phyloP scores from a whole-genome alignment of 1,284 basidiomycete genomes.

The Moesziomyces aphidis region DNA sequence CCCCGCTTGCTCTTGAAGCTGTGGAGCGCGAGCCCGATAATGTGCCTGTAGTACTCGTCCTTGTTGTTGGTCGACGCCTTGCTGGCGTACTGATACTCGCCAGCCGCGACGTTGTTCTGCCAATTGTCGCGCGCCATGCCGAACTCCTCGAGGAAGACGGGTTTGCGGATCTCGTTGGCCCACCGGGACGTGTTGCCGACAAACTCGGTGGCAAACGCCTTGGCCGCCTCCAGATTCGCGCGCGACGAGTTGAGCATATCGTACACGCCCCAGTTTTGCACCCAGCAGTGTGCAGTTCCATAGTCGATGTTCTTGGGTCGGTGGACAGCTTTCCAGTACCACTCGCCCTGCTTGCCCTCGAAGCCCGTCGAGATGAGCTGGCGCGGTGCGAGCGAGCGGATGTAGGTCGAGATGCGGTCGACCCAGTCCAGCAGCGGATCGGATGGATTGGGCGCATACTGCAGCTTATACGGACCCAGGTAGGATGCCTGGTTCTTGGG shows the following conservation, averaged over 20 bases:
- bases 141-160: constrained; percentile 55
- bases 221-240: constrained; percentile 30
- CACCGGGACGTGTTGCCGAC: constrained; percentile 20
- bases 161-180: constrained; percentile 27
- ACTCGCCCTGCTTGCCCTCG: constrained; percentile 56
- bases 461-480: constrained; percentile 10
- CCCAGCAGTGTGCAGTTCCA: constrained; percentile 20
- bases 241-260: constrained; percentile 40
- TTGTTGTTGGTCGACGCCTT: constrained; percentile 40
- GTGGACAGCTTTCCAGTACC: constrained; percentile 49
- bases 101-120: constrained; percentile 27
- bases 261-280: constrained; percentile 49
- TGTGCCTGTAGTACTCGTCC: constrained; percentile 41
- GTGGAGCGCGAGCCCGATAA: constrained; percentile 28
- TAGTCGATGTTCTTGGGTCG: constrained; percentile 37
- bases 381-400: constrained; percentile 39
- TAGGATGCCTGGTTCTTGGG: constrained; percentile 5
- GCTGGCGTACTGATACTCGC: constrained; percentile 30
- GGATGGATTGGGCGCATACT: constrained; percentile 15
- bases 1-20: constrained; percentile 23
- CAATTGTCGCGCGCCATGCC: constrained; percentile 59
- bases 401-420: constrained; percentile 36
- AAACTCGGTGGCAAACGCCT: constrained; percentile 34
- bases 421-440: constrained; percentile 41
- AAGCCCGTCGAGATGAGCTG: constrained; percentile 56